Percentiles rank a stretch among this genome's conserved stretches.
phyloP scores from a whole-genome alignment of 2,329 filamentous ascomycete genomes.

The Furcasterigmium furcatum region DNA sequence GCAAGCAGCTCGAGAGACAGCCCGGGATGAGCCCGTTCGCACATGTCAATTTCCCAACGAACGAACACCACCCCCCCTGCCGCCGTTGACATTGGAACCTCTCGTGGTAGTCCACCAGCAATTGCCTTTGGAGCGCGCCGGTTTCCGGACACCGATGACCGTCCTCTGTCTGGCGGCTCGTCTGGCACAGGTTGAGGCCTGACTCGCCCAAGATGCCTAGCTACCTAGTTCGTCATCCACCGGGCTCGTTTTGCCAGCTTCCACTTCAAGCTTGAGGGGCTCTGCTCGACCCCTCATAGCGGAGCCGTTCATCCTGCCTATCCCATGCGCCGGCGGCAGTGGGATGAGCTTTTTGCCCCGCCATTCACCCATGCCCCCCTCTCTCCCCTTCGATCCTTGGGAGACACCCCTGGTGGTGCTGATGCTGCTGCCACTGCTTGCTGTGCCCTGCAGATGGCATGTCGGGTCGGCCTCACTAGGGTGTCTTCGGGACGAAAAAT shows the following conservation, averaged over 20 bases:
- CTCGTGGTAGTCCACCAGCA: too few species aligned
- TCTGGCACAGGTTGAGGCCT: slow-evolving; percentile 9
- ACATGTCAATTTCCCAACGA: too few species aligned
- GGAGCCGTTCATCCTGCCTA: too few species aligned
- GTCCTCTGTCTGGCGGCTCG: too few species aligned
- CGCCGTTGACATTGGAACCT: too few species aligned
- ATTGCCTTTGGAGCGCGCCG: too few species aligned
- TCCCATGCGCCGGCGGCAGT: background rate
- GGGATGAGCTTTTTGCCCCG: background rate
- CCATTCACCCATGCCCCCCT: background rate
- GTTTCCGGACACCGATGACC: too few species aligned
- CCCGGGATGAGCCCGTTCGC: too few species aligned
- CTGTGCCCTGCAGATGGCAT: background rate
- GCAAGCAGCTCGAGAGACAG: too few species aligned
- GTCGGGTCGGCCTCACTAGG: background rate
- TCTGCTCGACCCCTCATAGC: background rate
- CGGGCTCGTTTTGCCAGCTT: background rate
- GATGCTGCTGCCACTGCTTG: too few species aligned
- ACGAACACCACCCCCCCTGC: too few species aligned
- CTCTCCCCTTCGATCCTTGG: background rate
- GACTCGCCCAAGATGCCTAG: slow-evolving; percentile 11
- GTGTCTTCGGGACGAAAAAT: slow-evolving; percentile 10
- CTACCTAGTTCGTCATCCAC: background rate
- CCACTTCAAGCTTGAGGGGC: background rate
- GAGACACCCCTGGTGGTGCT: background rate